Base-by-base conservation (phyloP, 139 green algal species). In the Volvox africanus region DNA sequence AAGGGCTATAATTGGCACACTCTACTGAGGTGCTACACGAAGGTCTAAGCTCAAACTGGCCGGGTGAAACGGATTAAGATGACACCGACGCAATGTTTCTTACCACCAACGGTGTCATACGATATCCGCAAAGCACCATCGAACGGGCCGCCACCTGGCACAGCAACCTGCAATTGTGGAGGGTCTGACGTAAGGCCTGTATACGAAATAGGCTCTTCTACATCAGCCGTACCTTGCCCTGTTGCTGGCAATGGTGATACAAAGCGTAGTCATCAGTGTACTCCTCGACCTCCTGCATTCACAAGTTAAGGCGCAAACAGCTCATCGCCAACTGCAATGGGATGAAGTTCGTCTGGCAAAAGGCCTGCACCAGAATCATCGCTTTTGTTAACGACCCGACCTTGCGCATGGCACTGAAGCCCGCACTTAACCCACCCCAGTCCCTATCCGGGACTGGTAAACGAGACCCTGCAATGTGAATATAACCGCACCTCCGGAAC, bases 261-360 rank as follows among this genome's bases (percentile, higher is more conserved):
- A 92, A 50, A 17, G 61, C 22, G 73, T 89, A 92, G 44, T 92
- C 89, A 2, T 88, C 80, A 0, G 20, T 89, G 89, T 92, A 92
- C 82, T 92, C 89, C 6, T 92, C 89, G 33, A 88, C 80, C 44
- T 92, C 88, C 71, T 80, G 37, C 78, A 30, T 75, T 35, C 12
- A 68, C 30, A 67, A 37, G 17, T 32, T 20, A 35, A 79, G 62
- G 12, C 33, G 28, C 26, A 69, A 55, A 55, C 44, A 55, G 5
- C 5, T 9, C 44, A 55, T 55, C 44, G 44, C 44, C 44, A 55
- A 55, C 44, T 55, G 44, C 44, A 55, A 55, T n/a, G 44, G 5
- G 44, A 55, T 55, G 44, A 9, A 55, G 5, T 55, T 55, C 44
- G 44, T 9, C 44, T 55, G 44, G 9, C 9, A 55, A 55, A 55